Evolutionary conservation across 805 yeast genomes (phyloP), one percentile per base, ranked within the genome.

Genomic region (Phaffomyces thermotolerans): DNA sequence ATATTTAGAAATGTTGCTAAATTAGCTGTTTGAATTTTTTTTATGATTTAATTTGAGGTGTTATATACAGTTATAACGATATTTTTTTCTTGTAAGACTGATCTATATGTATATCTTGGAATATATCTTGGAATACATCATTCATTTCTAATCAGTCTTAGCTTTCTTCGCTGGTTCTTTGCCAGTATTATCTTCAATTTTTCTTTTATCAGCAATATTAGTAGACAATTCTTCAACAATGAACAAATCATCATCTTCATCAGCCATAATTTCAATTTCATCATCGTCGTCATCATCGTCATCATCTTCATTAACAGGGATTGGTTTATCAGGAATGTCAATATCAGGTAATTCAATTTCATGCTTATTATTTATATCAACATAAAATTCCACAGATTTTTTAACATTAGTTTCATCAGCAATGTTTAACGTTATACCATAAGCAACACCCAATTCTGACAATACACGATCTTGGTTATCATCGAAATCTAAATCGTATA

Each of bases 401-500:
- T 73, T 63, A 30, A 61, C 65, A 49, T 85, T 96, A 34, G 79
- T 81, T 42, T 91, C 96, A 62, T 93, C 99, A 38, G 82, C 78
- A 15, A 93, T 71, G 2, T 82, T 73, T 14, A 93, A 34, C 18
- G 81, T 68, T 18, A 79, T 73, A n/a, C 91, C 93, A 40, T 68
- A 64, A 6, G 50, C 52, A 25, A 89, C 65, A 9, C 84, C 83
- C 14, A 82, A 60, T 1, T 74, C 76, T 1, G 49, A 44, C 15
- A 93, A 63, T 1, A 69, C 59, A 30, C 66, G 68, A 0, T 65
- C 67, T 12, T 70, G 53, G 55, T 91, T 81, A 56, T 90, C 98
- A 40, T 87, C 95, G 60, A 86, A 89, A 56, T 91, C 99, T 45
- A 72, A 72, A 63, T 93, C 99, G 53, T 86, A 87, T 8, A 93